Conservation (phyloP, 2,329 filamentous ascomycete genomes). For the Fusarium pilosicola region DNA sequence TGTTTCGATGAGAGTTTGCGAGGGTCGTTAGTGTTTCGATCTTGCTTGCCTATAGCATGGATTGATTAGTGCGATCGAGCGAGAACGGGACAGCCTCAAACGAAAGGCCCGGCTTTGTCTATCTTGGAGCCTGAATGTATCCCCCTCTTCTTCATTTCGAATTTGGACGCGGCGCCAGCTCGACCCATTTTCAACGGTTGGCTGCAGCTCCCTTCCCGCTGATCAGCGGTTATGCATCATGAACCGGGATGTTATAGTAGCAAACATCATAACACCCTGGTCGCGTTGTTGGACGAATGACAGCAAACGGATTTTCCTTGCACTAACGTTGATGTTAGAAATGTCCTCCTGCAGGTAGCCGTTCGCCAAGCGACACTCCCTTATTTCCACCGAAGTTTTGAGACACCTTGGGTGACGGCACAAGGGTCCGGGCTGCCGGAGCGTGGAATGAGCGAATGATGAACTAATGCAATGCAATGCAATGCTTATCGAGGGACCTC, state of each 20-base stretch:
- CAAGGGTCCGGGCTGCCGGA: conserved; percentile 26
- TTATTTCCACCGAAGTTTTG: conserved; percentile 2
- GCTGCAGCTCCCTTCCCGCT: conserved; percentile 22
- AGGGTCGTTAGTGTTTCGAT: background rate
- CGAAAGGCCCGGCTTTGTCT: background rate
- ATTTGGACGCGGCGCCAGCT: background rate
- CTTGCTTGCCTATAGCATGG: background rate
- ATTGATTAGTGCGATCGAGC: background rate
- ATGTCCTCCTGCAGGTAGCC: conserved; percentile 10
- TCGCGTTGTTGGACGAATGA: conserved; percentile 12
- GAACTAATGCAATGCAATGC: conserved; percentile 29
- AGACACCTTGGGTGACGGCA: conserved; percentile 11
- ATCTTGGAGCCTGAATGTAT: background rate
- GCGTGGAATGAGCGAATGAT: conserved; percentile 19
- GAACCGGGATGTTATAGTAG: conserved; percentile 11
- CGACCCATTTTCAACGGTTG: conserved; percentile 7
- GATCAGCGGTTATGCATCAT: conserved; percentile 27
- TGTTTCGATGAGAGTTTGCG: background rate
- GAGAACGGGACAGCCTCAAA: background rate
- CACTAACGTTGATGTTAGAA: conserved; percentile 6
- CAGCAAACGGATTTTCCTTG: background rate
- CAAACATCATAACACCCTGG: conserved; percentile 22
- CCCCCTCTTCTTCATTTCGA: conserved; percentile 1
- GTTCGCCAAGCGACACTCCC: background rate
- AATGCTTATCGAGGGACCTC: conserved; percentile 24